These are phyloP conservation scores for Thymus mandschuricus DNA, from an alignment of 257 asterid species.

Conservation along the genomic window DNA sequence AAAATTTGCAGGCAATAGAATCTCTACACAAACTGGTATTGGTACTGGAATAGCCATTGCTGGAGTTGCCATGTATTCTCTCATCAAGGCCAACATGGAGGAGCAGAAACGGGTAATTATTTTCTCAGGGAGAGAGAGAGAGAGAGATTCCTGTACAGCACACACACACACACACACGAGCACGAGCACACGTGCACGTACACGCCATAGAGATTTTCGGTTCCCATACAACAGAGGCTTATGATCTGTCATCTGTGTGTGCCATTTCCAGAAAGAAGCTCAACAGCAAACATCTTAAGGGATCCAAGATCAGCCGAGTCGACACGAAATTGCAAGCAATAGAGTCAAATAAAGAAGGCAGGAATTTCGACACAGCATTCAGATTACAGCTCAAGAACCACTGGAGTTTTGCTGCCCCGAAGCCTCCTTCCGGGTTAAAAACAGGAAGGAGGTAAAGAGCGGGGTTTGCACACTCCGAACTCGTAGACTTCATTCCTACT, in stretches of 20 bases:
- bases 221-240: not conserved
- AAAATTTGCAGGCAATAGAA: conserved; percentile 51
- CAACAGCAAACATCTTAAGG: conserved; percentile 37
- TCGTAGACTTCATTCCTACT: not conserved
- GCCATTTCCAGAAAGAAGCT: conserved; percentile 47
- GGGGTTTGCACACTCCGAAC: not conserved
- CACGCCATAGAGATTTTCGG: too few species aligned
- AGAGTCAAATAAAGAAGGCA: conserved; percentile 31
- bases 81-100: conserved; percentile 64
- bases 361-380: not conserved
- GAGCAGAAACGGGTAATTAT: conserved; percentile 48
- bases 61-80: conserved; percentile 64
- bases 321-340: conserved; percentile 18
- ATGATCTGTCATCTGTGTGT: conserved; percentile 8
- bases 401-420: conserved; percentile 10
- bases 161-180: not conserved
- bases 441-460: not conserved
- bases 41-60: conserved; percentile 70
- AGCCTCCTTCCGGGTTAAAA: not conserved
- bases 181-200: too few species aligned
- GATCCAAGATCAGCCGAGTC: conserved; percentile 22
- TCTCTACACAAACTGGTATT: conserved; percentile 68
- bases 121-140: not conserved
- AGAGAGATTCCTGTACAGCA: not conserved
- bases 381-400: conserved; percentile 24